Base-by-base conservation (phyloP, 164 flowering plant genomes). In the Vitis cinerea region DNA sequence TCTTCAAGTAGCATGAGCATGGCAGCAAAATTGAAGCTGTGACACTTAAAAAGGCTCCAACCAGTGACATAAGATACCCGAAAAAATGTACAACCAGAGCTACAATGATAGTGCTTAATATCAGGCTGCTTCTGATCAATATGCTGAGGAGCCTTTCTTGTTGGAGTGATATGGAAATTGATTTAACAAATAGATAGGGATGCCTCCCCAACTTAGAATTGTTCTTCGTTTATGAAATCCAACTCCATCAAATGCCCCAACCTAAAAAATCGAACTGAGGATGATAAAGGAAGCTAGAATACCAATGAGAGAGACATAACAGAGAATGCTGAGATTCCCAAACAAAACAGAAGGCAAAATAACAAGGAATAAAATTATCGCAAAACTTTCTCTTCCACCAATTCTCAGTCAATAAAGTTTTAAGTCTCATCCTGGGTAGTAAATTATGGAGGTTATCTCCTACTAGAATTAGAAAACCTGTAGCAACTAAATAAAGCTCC, bases 1-100 rank as follows among this genome's bases (percentile, higher is more conserved):
- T 80, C 79, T 79, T 85, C 56, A 83, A 47, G 66, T 85, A 85
- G 67, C 84, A 85, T 0, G 81, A 16, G 63, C 84, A 85, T 16
- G 86, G 86, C 6, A 85, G 47, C 47, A 81, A 10, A 51, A 85
- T 71, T 3, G 86, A 85, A 8, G 58, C 80, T 1, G 72, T 74
- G 50, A 80, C 65, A 10, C 77, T 76, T 8, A 81, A 58, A 65
- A 83, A 65, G 17, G 85, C 82, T 7, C 85, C 85, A 17, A 78
- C 74, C n/a, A 83, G 73, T 0, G 86, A 67, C 85, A 83, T 81
- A 12, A 85, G 50, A 31, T 68, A 47, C 3, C 72, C 81, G 14
- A 81, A 85, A 65, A 76, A 80, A 10, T 85, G 86, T 30, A 85
- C 16, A 2, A 54, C 44, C 13, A 80, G 11, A 4, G 86, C 85